Base-by-base conservation (phyloP, 1,284 basidiomycete genomes). In the Lignosus rhinocerotis region DNA sequence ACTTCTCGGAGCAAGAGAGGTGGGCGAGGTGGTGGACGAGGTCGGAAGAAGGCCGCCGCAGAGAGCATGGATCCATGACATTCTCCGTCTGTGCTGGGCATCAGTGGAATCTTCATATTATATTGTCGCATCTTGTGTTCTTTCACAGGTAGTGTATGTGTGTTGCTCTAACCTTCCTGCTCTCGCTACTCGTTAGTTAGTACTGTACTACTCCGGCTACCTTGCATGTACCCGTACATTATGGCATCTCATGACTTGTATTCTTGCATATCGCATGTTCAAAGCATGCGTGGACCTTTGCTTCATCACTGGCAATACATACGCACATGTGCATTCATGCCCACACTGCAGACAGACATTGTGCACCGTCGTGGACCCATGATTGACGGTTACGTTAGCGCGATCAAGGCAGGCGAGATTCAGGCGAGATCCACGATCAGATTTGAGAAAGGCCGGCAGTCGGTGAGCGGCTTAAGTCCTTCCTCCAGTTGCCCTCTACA, bases 31-130 rank as follows among this genome's bases (percentile, higher is more conserved):
- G 41, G 59, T 21, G 62, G 62, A 30, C 47, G 69, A 54, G 68
- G 65, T 16, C 61, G 68, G 47, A 69, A 67, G 50, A 69, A 67
- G 56, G 67, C 61, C 39, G 62, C 59, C 1, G 59, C 63, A 30
- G 66, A 43, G 14, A 63, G 60, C 19, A 60, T 51, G 48, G 65
- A 62, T 42, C 62, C 66, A 58, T 68, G 59, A 42, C 32, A 42
- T 45, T 42, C 46, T 10, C 34, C 36, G 39, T n/a, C 21, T 34
- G 31, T 14, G 34, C 46, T 39, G 36, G 5, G n/a, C 47, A 48
- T 46, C 11, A 41, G 31, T 45, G 41, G 61, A 55, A 60, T 56
- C 38, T 45, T 60, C 51, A 39, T 42, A 52, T 16, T 42, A 43
- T 43, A 49, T 19, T 41, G 32, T 59, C 54, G 57, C 52, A 55